Conservation (phyloP, 1,284 basidiomycete species). For the Ustilago vetiveriae region DNA sequence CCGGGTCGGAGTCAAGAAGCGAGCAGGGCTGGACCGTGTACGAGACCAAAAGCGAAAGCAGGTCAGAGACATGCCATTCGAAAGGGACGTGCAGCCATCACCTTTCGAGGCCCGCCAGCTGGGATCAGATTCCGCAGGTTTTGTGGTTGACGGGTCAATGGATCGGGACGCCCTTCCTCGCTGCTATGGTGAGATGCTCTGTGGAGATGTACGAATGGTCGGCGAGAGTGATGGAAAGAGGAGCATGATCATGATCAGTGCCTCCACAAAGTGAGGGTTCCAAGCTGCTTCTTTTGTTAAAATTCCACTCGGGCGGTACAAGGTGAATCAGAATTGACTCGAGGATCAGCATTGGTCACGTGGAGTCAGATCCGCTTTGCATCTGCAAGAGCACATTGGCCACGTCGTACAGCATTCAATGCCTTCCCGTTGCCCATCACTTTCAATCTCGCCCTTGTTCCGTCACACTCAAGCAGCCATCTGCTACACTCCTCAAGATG, state of each 20-base stretch:
- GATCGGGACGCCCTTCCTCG: background rate
- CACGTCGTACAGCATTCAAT: too few relatives aligned
- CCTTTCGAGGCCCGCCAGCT: background rate
- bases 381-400: conserved; percentile 16
- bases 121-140: background rate
- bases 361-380: conserved; percentile 8
- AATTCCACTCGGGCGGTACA: conserved; percentile 40
- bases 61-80: conserved; percentile 39
- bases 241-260: background rate
- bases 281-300: background rate
- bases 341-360: conserved; percentile 13
- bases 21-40: too few relatives aligned
- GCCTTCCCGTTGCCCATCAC: background rate
- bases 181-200: too few relatives aligned
- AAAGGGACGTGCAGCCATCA: conserved; percentile 9
- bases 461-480: background rate
- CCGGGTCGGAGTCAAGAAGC: too few relatives aligned
- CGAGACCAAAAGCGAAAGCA: conserved; percentile 17
- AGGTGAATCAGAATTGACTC: background rate
- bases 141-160: background rate
- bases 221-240: background rate
- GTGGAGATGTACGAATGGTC: conserved; percentile 1
- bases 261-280: conserved; percentile 14
- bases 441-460: background rate
- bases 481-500: too few relatives aligned